A percentile compares a stretch with the other conserved stretches of the same genome.
Conservation (phyloP, 2,329 filamentous ascomycete species). For the Chrysoporthe deuterocubensis region DNA sequence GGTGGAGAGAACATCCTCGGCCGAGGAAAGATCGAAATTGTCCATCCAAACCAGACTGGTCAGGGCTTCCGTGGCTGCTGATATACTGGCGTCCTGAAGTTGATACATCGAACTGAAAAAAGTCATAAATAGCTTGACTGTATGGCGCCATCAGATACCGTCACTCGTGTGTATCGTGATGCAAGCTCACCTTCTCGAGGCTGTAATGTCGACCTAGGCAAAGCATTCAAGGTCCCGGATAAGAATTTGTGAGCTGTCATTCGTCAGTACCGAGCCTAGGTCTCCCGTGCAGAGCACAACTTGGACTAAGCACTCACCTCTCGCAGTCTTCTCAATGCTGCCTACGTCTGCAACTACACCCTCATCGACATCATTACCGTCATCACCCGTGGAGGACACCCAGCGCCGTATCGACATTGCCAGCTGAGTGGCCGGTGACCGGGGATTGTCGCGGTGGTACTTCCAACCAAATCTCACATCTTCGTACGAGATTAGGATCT, state of each 20-base stretch:
- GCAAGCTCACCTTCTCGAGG: slow-evolving; percentile 9
- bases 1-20: slow-evolving; percentile 18
- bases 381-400: slow-evolving; percentile 9
- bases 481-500: background rate
- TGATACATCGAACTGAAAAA: slow-evolving; percentile 27
- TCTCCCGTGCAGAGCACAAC: background rate
- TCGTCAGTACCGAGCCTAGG: slow-evolving; percentile 20
- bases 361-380: slow-evolving; percentile 3
- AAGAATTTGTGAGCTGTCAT: slow-evolving; percentile 58
- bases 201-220: slow-evolving; percentile 42
- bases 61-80: slow-evolving; percentile 26
- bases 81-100: slow-evolving; percentile 22
- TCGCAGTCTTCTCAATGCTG: slow-evolving; percentile 17
- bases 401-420: slow-evolving; percentile 19
- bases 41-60: slow-evolving; percentile 19
- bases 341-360: background rate
- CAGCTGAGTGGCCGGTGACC: slow-evolving; percentile 12
- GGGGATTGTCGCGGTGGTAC: slow-evolving; percentile 3
- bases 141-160: background rate
- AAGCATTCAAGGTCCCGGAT: slow-evolving; percentile 54
- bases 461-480: slow-evolving; percentile 14
- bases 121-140: slow-evolving; percentile 20
- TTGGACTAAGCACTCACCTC: slow-evolving; percentile 1
- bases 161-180: background rate
- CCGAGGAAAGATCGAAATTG: slow-evolving; percentile 21